Conservation (phyloP, 306 rosid genomes). For the Cicer pinnatifidum region DNA sequence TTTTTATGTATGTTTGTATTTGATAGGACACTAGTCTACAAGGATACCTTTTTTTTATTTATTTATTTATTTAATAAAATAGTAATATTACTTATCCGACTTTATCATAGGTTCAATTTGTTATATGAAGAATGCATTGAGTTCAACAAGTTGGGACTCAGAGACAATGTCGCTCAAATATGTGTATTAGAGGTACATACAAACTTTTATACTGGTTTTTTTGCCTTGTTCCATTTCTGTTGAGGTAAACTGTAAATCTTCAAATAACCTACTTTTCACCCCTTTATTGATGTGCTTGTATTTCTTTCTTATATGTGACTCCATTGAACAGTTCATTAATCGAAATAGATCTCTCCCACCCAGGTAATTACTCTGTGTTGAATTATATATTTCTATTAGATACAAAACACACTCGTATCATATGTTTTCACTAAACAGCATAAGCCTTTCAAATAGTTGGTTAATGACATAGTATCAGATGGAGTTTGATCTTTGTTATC, state of each 20-base stretch:
- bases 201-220: conserved; percentile 15
- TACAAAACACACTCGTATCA: neutral
- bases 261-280: conserved; percentile 13
- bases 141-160: conserved; percentile 85
- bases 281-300: conserved; percentile 38
- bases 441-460: conserved; percentile 6
- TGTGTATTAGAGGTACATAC: conserved; percentile 82
- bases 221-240: conserved; percentile 37
- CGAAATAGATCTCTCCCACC: conserved; percentile 54
- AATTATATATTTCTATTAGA: conserved; percentile 23
- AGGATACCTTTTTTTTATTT: neutral
- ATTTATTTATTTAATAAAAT: neutral
- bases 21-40: neutral
- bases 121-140: conserved; percentile 81
- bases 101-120: conserved; percentile 70
- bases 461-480: conserved; percentile 8
- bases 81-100: conserved; percentile 23
- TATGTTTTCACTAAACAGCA: conserved; percentile 8
- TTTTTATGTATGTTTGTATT: conserved; percentile 1
- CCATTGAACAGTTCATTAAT: conserved; percentile 56
- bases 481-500: neutral
- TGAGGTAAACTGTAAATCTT: conserved; percentile 32
- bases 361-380: conserved; percentile 56
- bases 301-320: conserved; percentile 32
- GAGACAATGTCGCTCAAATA: conserved; percentile 93